Base-by-base conservation (phyloP, 805 yeast genomes). In the Isabelozyma pseudorhagii region DNA sequence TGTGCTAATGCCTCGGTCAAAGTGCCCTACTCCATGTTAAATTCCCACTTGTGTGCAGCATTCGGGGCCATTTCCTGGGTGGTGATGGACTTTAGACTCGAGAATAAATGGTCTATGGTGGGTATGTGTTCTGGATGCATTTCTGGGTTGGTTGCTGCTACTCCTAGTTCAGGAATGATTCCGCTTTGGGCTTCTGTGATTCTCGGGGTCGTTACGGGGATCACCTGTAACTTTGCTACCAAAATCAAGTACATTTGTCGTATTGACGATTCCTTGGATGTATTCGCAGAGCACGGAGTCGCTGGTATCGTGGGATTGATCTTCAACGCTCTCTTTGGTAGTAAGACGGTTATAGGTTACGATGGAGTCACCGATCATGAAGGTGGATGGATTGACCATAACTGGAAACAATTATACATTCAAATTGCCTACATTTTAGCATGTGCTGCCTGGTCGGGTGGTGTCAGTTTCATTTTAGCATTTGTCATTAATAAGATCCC, bases 231-330 rank as follows among this genome's bases (percentile, higher is more conserved):
- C 74, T 88, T 88, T 62, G 75, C 96, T 49, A 93, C 97, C 44
- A 88, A 90, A 61, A 72, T 93, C 66, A 93, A 93, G 70, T 89
- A 87, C 64, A 70, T 89, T 54, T 72, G 87, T 44, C 79, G 80
- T 51, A 91, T 93, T 46, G 98, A 94, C 67, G 99, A 93, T 71
- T 85, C 97, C 1, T 74, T 94, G 59, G 98, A 94, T 85, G 84
- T 91, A 46, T 79, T 93, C 65, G 98, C 98, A n/a, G 98, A 93
- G 82, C 99, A 93, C 84, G 98, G 97, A 45, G 79, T 93, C 59
- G 98, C 97, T 0, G 99, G 99, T 31, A 79, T 92, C 44, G 78
- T 93, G 43, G 98, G 99, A 0, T 76, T 92, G 44, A 50, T 93
- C n/a, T 91, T 90, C 73, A 91, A 90, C 63, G 97, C 89, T 0